phyloP scores from a whole-genome alignment of 73 alveolate species.

The Tetrahymena thermophila region DNA sequence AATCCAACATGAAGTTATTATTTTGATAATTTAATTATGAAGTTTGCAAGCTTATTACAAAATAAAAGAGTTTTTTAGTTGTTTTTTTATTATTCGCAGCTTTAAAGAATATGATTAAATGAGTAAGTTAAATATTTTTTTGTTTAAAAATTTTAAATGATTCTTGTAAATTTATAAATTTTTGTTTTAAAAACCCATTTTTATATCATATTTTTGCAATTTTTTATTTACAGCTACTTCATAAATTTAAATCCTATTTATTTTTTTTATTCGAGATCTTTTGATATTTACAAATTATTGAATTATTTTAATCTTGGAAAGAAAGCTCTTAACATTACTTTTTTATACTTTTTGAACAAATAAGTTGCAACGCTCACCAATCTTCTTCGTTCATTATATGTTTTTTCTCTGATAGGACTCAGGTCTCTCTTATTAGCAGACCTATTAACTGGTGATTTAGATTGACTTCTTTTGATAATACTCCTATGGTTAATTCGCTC shows the following conservation, averaged over 20 bases:
- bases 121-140: background rate
- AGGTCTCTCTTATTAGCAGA: background rate
- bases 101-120: background rate
- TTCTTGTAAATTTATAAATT: background rate
- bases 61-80: background rate
- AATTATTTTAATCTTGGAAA: background rate
- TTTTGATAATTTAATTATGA: background rate
- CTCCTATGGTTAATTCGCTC: background rate
- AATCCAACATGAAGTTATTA: background rate
- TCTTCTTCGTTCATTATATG: background rate
- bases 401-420: background rate
- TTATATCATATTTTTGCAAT: background rate
- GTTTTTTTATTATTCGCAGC: background rate
- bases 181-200: background rate
- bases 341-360: background rate
- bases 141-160: background rate
- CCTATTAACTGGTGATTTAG: background rate
- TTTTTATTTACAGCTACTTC: background rate
- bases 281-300: background rate
- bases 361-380: background rate
- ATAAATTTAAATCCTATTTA: background rate
- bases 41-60: background rate
- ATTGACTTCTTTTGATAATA: background rate
- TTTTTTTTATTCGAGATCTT: background rate
- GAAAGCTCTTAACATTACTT: background rate